Evolutionary conservation across 2,329 filamentous ascomycete species (phyloP), one percentile per base, ranked within the genome.

Genomic region (Saccharata proteae): DNA sequence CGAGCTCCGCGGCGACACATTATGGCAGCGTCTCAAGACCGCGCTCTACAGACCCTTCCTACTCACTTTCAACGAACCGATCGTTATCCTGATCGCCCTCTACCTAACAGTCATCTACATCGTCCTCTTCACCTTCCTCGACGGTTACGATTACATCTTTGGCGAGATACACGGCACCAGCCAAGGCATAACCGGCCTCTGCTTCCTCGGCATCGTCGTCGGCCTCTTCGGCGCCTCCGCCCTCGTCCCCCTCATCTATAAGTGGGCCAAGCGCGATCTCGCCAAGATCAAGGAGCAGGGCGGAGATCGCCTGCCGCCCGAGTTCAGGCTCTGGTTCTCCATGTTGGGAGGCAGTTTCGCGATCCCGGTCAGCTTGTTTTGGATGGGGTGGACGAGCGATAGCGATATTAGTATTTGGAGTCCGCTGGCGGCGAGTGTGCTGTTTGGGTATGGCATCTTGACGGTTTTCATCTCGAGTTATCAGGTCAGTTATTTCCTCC

Each of bases 371-470:
- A 56, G 54, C 2, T 51, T 74, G 3, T 71, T 74, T 45, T 74
- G 68, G 67, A 66, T 74, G 49, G 69, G 59, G 0, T 74, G 69
- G 69, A 69, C 63, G 0, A 54, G 57, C 21, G 55, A 59, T 34
- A 7, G 8, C 13, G 9, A 4, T 3, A 59, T 70, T n/a, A 62
- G 59, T 3, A 59, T 63, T 40, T 72, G 65, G 65, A 62, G 58
- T 12, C 61, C 64, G 0, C 53, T 72, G 2, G 47, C 48, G 2
- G 66, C 66, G 1, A 65, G 57, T 15, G 57, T 62, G 1, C 40
- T 70, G 1, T 68, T 72, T 41, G 67, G 68, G 4, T 61, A 61
- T 38, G 62, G 62, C 2, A 55, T 63, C 16, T 54, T 65, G 6
- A 57, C 55, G 26, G 52, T 68, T 6, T 68, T 67, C 42, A 59